Evolutionary conservation across 331 rosid species (phyloP), one percentile per base, ranked within the genome.

Genomic region (Cydonia oblonga): DNA sequence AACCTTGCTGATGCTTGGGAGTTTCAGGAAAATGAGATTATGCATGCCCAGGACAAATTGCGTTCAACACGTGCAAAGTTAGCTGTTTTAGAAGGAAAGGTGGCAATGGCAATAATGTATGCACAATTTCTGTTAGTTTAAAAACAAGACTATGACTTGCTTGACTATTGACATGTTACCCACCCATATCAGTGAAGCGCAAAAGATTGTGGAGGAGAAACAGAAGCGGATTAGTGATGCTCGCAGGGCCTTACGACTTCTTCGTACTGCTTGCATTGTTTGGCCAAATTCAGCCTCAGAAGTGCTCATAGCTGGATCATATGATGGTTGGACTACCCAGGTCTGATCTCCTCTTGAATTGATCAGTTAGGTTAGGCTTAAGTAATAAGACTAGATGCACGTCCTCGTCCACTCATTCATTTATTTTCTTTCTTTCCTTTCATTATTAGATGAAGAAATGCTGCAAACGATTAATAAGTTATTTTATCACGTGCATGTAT

Each of bases 291-390:
- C 80, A 58, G 99, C 96, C 79, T 83, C 96, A 5, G 92, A 88
- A 83, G 99, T 95, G 79, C 83, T 90, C 70, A 76, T 95, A 58
- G 75, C 73, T 5, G 99, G 97, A 72, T 95, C 99, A 28, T 95
- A 85, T 72, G 97, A 95, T 83, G 99, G 99, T 74, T 91, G 99
- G 97, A 79, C 92, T 29, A 74, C 86, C 64, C 84, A 87, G 99
- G 97, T 95, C 9, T 76, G 24, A 24, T 76, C 63, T 74, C 52
- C 9, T 29, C 52, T 81, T 52, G 42, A 65, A 33, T 73, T 24
- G 61, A 24, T 60, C 51, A 22, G 5, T 69, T 66, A 53, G 11
- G 25, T 38, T 20, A 65, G 54, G 53, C 53, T 46, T 2, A 57
- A 54, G 44, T 42, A 30, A 72, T 57, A 57, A 4, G 6, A 11